Percentiles rank a stretch among this genome's conserved stretches.
phyloP scores from a whole-genome alignment of 495 filamentous ascomycete species.

The Trichoderma asperelloides region DNA sequence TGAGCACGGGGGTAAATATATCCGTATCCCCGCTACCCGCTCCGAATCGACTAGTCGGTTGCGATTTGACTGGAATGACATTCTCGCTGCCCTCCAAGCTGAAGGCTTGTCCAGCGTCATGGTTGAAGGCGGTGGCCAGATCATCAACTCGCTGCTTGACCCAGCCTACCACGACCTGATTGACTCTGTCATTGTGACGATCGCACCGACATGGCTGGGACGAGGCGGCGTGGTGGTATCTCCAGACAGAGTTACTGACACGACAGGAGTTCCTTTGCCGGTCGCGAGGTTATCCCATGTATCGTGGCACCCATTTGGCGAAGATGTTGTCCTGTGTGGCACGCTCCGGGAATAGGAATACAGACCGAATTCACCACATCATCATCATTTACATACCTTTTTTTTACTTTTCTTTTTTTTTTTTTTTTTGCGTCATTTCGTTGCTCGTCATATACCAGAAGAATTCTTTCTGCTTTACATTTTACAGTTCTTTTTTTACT shows the following conservation, averaged over 20 bases:
- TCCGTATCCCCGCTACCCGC: conserved; percentile 16
- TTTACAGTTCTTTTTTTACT: too few species aligned
- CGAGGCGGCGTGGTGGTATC: conserved; percentile 66
- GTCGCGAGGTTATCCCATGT: conserved; percentile 57
- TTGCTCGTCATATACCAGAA: neutral
- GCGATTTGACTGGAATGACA: conserved; percentile 47
- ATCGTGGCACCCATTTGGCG: conserved; percentile 63
- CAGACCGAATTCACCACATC: neutral
- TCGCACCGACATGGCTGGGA: conserved; percentile 80
- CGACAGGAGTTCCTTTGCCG: conserved; percentile 16
- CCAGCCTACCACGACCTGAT: conserved; percentile 51
- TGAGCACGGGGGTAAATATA: conserved; percentile 26
- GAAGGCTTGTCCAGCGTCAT: conserved; percentile 69
- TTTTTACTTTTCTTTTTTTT: too few species aligned
- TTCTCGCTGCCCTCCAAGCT: conserved; percentile 47
- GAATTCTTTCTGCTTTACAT: too few species aligned
- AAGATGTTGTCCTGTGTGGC: conserved; percentile 74
- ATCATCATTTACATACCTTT: neutral
- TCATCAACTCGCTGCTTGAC: conserved; percentile 43
- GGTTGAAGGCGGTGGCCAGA: conserved; percentile 56
- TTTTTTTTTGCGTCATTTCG: too few species aligned
- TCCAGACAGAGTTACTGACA: conserved; percentile 34
- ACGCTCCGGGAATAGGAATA: conserved; percentile 17
- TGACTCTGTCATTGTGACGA: conserved; percentile 65
- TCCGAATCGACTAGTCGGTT: neutral